A percentile compares a stretch with the other conserved stretches of the same genome.
Conservation (phyloP, 345 rosid species). For the Heritiera fomes region DNA sequence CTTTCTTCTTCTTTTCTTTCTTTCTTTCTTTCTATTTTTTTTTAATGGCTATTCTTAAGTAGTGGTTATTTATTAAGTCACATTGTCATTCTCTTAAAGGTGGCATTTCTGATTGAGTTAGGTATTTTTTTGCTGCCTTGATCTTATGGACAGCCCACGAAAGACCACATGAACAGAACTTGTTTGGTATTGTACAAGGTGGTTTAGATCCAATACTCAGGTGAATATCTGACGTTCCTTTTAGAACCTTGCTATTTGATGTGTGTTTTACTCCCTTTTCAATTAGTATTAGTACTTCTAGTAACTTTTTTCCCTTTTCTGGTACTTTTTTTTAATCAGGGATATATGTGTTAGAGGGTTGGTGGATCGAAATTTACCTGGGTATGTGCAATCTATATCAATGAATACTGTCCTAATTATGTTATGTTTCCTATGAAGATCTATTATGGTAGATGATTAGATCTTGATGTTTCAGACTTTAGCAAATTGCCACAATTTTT, state of each 20-base stretch:
- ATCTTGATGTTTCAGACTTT: not conserved
- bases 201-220: slow-evolving; percentile 73
- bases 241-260: slow-evolving; percentile 1
- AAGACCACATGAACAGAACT: slow-evolving; percentile 71
- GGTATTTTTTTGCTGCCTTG: slow-evolving; percentile 15
- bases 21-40: too few species aligned
- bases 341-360: slow-evolving; percentile 71
- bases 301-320: slow-evolving; percentile 1
- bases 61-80: not conserved
- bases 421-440: slow-evolving; percentile 1
- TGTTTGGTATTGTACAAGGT: slow-evolving; percentile 84
- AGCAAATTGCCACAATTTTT: not conserved
- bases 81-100: not conserved
- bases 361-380: slow-evolving; percentile 74
- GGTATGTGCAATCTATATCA: slow-evolving; percentile 44
- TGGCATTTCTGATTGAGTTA: slow-evolving; percentile 18
- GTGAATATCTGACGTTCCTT: slow-evolving; percentile 33
- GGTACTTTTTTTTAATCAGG: slow-evolving; percentile 37
- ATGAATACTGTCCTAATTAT: slow-evolving; percentile 3
- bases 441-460: not conserved
- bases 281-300: not conserved
- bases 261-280: not conserved
- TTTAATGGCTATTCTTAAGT: not conserved
- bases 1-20: not conserved
- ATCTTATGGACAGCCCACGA: slow-evolving; percentile 54